Conservation (phyloP, 805 yeast species). For the Teunomyces aglyptinius region DNA sequence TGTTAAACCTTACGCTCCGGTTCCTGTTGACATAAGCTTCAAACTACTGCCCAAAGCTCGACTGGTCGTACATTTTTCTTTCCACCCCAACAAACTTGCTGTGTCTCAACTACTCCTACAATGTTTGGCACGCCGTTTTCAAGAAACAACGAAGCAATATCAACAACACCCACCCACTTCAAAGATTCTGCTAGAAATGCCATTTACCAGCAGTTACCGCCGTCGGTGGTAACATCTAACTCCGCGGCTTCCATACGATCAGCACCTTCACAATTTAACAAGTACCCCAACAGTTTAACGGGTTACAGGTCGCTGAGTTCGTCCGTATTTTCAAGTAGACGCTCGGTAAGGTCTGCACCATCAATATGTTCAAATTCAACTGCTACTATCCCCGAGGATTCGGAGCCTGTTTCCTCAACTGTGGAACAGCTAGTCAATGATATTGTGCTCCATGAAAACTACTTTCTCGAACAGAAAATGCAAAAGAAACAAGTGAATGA, state of each 20-base stretch:
- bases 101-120: background rate
- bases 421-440: constrained; percentile 45
- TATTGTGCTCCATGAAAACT: constrained; percentile 36
- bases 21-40: too few species aligned
- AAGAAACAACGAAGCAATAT: constrained; percentile 19
- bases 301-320: constrained; percentile 37
- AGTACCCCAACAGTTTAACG: constrained; percentile 9
- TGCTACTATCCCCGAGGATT: constrained; percentile 46
- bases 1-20: background rate
- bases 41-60: background rate
- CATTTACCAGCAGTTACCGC: constrained; percentile 42
- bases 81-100: background rate
- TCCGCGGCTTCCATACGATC: constrained; percentile 37
- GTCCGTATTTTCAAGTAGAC: constrained; percentile 35
- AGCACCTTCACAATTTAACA: constrained; percentile 35
- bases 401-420: constrained; percentile 41
- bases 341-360: constrained; percentile 44
- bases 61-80: background rate
- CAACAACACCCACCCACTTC: constrained; percentile 38
- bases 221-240: constrained; percentile 20
- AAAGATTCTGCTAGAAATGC: constrained; percentile 43
- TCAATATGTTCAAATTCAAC: constrained; percentile 40
- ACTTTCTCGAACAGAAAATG: constrained; percentile 16
- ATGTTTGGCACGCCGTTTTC: constrained; percentile 34
- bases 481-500: constrained; percentile 12